Percentiles rank a stretch among this genome's conserved stretches.
Conservation (phyloP, 805 yeast genomes). For the Zygosaccharomyces lentus region DNA sequence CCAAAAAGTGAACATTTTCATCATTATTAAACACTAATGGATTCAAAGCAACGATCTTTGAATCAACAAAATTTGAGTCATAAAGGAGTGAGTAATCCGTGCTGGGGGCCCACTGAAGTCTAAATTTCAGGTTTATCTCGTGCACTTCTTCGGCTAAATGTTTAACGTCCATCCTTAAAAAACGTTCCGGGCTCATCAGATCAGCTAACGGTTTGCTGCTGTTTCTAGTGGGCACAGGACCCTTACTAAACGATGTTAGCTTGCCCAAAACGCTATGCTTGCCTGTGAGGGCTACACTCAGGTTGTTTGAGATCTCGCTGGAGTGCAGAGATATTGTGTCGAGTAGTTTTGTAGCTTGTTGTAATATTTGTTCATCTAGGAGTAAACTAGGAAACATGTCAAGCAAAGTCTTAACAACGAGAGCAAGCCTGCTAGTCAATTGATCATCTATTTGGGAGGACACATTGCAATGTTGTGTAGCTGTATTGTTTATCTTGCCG, state of each 20-base stretch:
- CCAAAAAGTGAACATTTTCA: constrained; percentile 69
- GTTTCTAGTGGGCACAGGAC: constrained; percentile 10
- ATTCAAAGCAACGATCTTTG: constrained; percentile 43
- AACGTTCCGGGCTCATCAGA: constrained; percentile 39
- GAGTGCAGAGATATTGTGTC: constrained; percentile 44
- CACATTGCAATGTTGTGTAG: constrained; percentile 27
- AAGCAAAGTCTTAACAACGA: constrained; percentile 52
- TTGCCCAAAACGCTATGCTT: constrained; percentile 46
- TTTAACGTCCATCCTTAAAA: constrained; percentile 51
- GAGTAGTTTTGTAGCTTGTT: constrained; percentile 52
- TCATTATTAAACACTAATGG: constrained; percentile 73
- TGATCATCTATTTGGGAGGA: constrained; percentile 36
- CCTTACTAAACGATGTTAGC: constrained; percentile 30
- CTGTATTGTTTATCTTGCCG: constrained; percentile 19
- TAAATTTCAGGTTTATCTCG: constrained; percentile 61
- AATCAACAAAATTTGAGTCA: constrained; percentile 38
- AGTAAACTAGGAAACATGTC: constrained; percentile 65
- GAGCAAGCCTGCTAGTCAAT: constrained; percentile 48
- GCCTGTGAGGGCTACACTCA: constrained; percentile 49
- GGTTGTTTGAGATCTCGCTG: constrained; percentile 46
- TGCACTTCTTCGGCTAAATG: constrained; percentile 61
- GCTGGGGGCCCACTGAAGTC: constrained; percentile 71
- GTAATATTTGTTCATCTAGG: constrained; percentile 57
- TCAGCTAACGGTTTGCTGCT: constrained; percentile 20
- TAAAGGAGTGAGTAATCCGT: constrained; percentile 72